Evolutionary conservation across 805 yeast genomes (phyloP).

Genomic region (Lipomyces sp.): DNA sequence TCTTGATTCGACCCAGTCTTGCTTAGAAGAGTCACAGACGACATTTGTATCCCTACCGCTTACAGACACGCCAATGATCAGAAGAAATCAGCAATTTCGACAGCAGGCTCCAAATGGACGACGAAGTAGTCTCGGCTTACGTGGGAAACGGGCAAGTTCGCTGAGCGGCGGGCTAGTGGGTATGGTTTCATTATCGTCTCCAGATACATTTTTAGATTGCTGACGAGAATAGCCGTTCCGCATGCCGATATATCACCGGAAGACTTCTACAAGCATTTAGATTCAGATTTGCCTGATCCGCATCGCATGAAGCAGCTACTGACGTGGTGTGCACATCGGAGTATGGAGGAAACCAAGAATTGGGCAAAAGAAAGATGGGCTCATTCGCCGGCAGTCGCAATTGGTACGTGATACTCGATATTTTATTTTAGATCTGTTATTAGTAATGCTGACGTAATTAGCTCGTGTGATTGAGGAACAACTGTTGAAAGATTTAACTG

Average conservation of each 20-base stretch:
- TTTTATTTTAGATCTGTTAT: slow-evolving; percentile 37
- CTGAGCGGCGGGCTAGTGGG: slow-evolving; percentile 69
- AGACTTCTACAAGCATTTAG: slow-evolving; percentile 63
- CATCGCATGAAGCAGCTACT: slow-evolving; percentile 71
- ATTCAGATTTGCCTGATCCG: slow-evolving; percentile 68
- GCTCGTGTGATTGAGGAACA: slow-evolving; percentile 71
- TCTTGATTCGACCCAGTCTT: slow-evolving; percentile 4
- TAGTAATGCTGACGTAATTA: neutral
- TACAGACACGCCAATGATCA: slow-evolving; percentile 50
- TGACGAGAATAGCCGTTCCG: slow-evolving; percentile 56
- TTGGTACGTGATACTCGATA: neutral
- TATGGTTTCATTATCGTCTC: neutral
- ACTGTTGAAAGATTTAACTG: slow-evolving; percentile 59
- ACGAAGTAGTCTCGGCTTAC: slow-evolving; percentile 44
- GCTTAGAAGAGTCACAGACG: slow-evolving; percentile 19
- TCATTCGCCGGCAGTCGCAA: slow-evolving; percentile 21
- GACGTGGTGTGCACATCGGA: slow-evolving; percentile 67
- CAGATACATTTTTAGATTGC: neutral
- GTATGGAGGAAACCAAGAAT: slow-evolving; percentile 44
- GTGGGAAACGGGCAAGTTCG: slow-evolving; percentile 76
- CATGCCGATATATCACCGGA: slow-evolving; percentile 64
- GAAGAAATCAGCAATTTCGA: slow-evolving; percentile 47
- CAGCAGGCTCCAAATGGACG: slow-evolving; percentile 39
- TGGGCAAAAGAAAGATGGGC: slow-evolving; percentile 21
- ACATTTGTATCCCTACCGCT: slow-evolving; percentile 44